Base-by-base conservation (phyloP, 495 filamentous ascomycete species). In the Hypomontagnella submonticulosa region DNA sequence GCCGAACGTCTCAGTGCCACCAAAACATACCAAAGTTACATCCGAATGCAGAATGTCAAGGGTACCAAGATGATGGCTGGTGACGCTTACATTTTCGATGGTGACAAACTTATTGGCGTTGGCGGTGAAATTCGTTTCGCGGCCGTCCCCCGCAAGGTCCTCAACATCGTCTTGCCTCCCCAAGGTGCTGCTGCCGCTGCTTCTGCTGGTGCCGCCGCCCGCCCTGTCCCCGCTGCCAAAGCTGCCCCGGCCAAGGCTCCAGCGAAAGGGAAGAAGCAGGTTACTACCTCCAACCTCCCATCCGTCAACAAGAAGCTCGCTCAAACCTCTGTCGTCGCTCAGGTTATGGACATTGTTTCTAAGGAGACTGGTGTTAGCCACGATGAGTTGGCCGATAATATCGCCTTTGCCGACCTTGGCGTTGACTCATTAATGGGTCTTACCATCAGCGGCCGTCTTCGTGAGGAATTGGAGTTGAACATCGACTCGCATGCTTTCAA, bases 21-120 rank as follows among this genome's bases (percentile, higher is more conserved):
- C 30, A 88, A 90, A 76, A 87, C 85, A 0, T 94, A 92, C 66
- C 82, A 83, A 46, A 86, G 85, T 4, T 91, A 92, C 75, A 86
- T 91, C 57, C 85, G 84, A 56, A 93, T 90, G 88, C 84, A 76
- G 64, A 77, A 70, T 56, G 78, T 89, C 75, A 77, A 77, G 71
- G 77, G 77, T 27, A 76, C 76, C 40, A 80, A 80, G 57, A 78
- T 85, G 63, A 74, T 80, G 67, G 75, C 77, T 63, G 86, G 89
- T 46, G 86, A 91, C 59, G 84, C 87, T 38, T 89, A 88, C 44
- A 75, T 90, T 37, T 90, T 87, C 53, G 87, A 89, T 53, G 87
- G 84, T 44, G 83, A 89, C 16, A 83, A 75, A 67, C 79, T 89
- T 60, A 80, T 87, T 53, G 84, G 78, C 47, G 68, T 84, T 20